Conservation (phyloP, 2,329 filamentous ascomycete species). For the Graphium sp. region DNA sequence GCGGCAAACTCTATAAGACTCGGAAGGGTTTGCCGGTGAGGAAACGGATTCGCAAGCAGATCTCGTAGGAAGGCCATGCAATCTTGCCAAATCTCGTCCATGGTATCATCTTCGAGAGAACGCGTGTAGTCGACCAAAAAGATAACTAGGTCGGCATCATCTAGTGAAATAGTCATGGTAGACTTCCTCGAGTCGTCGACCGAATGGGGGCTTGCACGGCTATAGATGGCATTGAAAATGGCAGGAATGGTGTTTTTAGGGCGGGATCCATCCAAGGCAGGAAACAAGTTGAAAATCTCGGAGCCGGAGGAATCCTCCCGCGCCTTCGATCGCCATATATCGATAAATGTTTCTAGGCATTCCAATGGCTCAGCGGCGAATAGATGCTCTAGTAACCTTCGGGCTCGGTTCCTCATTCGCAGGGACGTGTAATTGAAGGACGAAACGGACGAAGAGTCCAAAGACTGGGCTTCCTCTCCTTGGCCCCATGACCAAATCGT, state of each 20-base stretch:
- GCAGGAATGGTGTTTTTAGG: conserved; percentile 86
- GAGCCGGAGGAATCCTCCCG: conserved; percentile 13
- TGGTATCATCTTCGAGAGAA: conserved; percentile 87
- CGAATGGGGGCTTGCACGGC: conserved; percentile 69
- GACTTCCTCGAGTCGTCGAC: conserved; percentile 70
- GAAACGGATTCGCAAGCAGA: conserved; percentile 82
- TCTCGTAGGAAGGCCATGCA: conserved; percentile 85
- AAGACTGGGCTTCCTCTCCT: conserved; percentile 35
- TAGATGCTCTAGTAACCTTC: conserved; percentile 78
- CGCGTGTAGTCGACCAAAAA: conserved; percentile 84
- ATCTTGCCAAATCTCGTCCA: conserved; percentile 96
- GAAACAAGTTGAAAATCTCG: conserved; percentile 70
- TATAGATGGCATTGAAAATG: conserved; percentile 92
- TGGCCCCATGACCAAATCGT: conserved; percentile 90
- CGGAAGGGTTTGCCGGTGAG: conserved; percentile 79
- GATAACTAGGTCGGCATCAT: conserved; percentile 67
- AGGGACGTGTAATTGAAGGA: conserved; percentile 86
- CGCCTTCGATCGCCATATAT: conserved; percentile 51
- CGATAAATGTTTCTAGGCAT: conserved; percentile 79
- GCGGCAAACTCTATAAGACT: conserved; percentile 76
- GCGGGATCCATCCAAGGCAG: conserved; percentile 78
- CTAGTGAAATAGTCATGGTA: conserved; percentile 70
- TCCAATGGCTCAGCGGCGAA: conserved; percentile 87
- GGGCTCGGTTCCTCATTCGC: conserved; percentile 76
- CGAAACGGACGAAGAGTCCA: conserved; percentile 53